Base-by-base conservation (phyloP, 116 monocot species). In the Phalaenopsis hybrid region DNA sequence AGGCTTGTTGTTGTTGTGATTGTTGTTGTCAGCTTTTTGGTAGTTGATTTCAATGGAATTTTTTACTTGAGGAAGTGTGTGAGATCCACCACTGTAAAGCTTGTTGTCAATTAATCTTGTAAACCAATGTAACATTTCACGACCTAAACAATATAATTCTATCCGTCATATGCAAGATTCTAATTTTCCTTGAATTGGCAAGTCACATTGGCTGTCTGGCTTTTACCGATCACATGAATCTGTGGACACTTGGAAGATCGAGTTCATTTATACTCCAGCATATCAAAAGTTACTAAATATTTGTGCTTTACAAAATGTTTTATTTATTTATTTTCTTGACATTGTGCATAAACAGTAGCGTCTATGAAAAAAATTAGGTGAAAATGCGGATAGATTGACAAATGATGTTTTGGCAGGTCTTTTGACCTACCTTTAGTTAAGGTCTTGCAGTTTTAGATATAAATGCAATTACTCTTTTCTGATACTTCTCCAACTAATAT, bases 251-350 rank as follows among this genome's bases (percentile, higher is more conserved):
- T 37, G 31, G 37, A 72, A 72, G 41, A 72, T 37, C 11, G 1
- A 34, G 34, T 72, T 72, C 72, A 34, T 72, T 8, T 63, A 63
- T 63, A 63, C 23, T 20, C 21, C 23, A 7, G 23, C 63, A 21
- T 20, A 63, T 25, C 63, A 6, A 63, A 23, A 21, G 5, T 72
- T 72, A 16, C 72, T 37, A 37, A 10, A 72, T 72, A 15, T 4
- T 72, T 72, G 72, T 72, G 72, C 72, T 72, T 72, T 72, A 16
- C 72, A 72, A 72, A 72, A 72, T 72, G 37, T 10, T 72, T 34
- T 72, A 12, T n/a, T n/a, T n/a, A 37, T 37, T 37, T 37, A 37
- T 37, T 72, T 16, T 72, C 72, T 72, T 41, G 37, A 72, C 72
- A 41, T 11, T 72, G 12, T 4, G 31, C 31, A 25, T 58, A 28